Evolutionary conservation across 129 eudicot species (phyloP).

Genomic region (Mikania micrantha): DNA sequence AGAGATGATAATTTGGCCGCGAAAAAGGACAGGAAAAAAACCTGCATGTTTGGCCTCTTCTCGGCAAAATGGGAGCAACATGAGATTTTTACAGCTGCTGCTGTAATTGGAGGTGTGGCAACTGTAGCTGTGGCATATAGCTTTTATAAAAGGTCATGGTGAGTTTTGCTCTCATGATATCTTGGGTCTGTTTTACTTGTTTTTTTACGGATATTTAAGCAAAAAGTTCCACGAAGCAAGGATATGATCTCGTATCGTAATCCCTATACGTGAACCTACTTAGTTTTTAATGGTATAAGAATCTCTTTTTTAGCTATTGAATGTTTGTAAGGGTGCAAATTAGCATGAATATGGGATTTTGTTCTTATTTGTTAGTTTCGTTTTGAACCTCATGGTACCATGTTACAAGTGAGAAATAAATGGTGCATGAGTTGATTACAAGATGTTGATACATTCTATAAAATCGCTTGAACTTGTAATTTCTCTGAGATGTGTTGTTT

Average conservation of each 20-base stretch:
- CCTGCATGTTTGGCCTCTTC: constrained; percentile 26
- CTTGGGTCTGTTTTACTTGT: background rate
- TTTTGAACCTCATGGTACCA: constrained; percentile 22
- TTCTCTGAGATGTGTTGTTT: constrained; percentile 5
- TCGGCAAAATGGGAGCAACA: constrained; percentile 68
- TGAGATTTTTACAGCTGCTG: constrained; percentile 66
- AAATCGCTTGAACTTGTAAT: background rate
- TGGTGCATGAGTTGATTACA: constrained; percentile 14
- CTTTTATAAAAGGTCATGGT: constrained; percentile 58
- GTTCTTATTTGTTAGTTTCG: constrained; percentile 15
- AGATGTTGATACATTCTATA: constrained; percentile 4
- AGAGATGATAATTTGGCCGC: constrained; percentile 39
- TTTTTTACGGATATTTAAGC: constrained; percentile 5
- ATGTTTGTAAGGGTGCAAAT: constrained; percentile 23
- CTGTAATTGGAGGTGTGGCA: constrained; percentile 72
- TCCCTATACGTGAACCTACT: constrained; percentile 7
- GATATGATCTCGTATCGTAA: background rate
- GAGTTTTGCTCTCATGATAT: constrained; percentile 4
- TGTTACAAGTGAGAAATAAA: constrained; percentile 20
- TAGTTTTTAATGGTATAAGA: constrained; percentile 11
- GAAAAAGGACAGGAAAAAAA: constrained; percentile 23
- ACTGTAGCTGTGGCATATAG: constrained; percentile 74
- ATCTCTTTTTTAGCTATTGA: constrained; percentile 6
- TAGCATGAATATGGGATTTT: constrained; percentile 21
- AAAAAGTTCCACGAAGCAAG: background rate